Base-by-base conservation (phyloP, 345 rosid genomes). In the Brassica cretica region DNA sequence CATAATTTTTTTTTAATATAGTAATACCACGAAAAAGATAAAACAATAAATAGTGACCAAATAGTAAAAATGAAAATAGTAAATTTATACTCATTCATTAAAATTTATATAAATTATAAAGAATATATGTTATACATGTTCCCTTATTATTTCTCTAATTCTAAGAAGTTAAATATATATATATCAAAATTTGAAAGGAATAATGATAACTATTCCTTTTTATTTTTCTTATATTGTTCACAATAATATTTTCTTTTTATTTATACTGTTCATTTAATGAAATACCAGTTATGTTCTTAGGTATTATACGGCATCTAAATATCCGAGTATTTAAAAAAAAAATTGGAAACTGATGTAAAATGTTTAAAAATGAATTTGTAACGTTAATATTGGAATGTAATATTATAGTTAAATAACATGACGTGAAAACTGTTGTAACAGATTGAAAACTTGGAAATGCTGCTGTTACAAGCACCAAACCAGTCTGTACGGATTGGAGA, bases 401-500 rank as follows among this genome's bases (percentile, higher is more conserved):
- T 32, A 51, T 11, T 58, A 71, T 27, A 64, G 61, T 6, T 58
- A 66, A 60, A 30, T 59, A 15, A 73, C 68, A 68, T 79, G 74
- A 74, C 27, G 61, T n/a, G 69, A 30, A 41, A 2, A 30, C 29
- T 74, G 51, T 7, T 63, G 71, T 51, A 67, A 64, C 91, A 93
- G 98, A 78, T 90, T 35, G 67, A 87, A 15, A 80, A 91, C 86
- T 76, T 93, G 81, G 98, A 93, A 80, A 89, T 81, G 73, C 65
- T 93, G 69, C 66, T 93, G 3, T 51, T 93, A 66, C 90, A 93
- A 89, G 97, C 93, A 35, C 92, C 95, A 4, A 86, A 83, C 77
- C 95, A 93, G 68, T 87, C 98, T 1, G 93, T 89, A 8, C 85
- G 92, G 4, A 60, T 85, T 1, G 86, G 86, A 49, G 93, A 91